Evolutionary conservation across 306 rosid species (phyloP), one percentile per base, ranked within the genome.

Genomic region (Mucuna pruriens): DNA sequence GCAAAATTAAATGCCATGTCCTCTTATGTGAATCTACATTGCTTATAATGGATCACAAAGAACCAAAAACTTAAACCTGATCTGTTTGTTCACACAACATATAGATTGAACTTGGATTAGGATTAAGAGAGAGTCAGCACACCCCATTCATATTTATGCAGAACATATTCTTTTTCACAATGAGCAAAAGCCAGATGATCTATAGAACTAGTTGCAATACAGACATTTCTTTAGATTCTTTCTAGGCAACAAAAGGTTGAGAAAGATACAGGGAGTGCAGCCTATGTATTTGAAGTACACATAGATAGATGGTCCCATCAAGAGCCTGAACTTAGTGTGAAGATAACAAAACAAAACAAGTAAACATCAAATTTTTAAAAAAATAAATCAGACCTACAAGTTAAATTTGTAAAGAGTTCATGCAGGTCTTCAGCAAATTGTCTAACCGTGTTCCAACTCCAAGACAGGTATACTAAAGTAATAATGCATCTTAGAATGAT

Each of bases 31-130:
- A 34, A 54, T 45, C 40, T 12, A 73, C 60, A 22, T 46, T 75
- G 65, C 62, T 57, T 40, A 39, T 57, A 77, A 85, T 75, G 57
- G 19, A 55, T 83, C 69, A 79, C 26, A 40, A 63, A 26, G 57
- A 57, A 58, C 68, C 57, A 55, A 61, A 83, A 71, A 74, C 49
- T 8, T 65, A 54, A 78, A 20, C 19, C 33, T 9, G 22, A 69
- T 76, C 42, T 9, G 72, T 48, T 68, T 69, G 58, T 23, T 69
- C 48, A 60, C 49, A 61, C 23, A 49, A 60, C 7, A 77, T 55
- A 77, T 39, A 36, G 16, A 48, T 78, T 34, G 44, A 83, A 64
- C 65, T 51, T 61, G 20, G 51, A 78, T 49, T 72, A 52, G 61
- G 51, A 68, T 62, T 48, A 61, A 51, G 49, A 45, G 9, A 58